Evolutionary conservation across 805 yeast genomes (phyloP).

Genomic region (Yamadazyma phyllophila): DNA sequence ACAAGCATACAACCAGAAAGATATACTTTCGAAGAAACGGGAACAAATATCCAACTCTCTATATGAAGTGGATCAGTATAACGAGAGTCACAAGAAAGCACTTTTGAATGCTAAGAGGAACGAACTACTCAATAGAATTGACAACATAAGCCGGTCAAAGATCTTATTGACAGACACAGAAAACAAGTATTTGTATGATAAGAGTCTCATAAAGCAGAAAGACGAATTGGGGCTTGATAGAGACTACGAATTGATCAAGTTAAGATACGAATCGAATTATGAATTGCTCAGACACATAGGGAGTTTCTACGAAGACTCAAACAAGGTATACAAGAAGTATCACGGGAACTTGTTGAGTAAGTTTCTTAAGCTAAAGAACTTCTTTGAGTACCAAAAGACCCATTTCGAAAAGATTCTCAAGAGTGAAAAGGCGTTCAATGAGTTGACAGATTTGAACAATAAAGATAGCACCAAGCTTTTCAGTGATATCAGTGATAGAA

Average conservation of each 20-base stretch:
- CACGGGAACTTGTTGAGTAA: conserved; percentile 30
- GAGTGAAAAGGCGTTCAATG: conserved; percentile 13
- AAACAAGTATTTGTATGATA: conserved; percentile 20
- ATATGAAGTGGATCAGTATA: conserved; percentile 14
- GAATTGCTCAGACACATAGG: conserved; percentile 30
- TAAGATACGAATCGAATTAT: conserved; percentile 31
- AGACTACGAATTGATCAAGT: conserved; percentile 33
- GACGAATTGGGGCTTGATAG: conserved; percentile 20
- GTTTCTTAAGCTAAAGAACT: conserved; percentile 36
- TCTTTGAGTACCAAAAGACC: conserved; percentile 36
- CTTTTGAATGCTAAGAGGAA: conserved; percentile 17
- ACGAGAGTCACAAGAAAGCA: conserved; percentile 17
- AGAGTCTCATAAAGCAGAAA: conserved; percentile 24
- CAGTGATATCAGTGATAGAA: conserved; percentile 25
- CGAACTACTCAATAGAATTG: conserved; percentile 24
- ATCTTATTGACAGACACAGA: conserved; percentile 21
- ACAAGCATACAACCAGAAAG: background rate
- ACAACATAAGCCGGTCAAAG: conserved; percentile 23
- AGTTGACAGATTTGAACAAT: conserved; percentile 20
- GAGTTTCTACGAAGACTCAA: conserved; percentile 36
- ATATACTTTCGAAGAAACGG: background rate
- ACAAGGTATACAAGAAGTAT: conserved; percentile 31
- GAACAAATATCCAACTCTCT: background rate
- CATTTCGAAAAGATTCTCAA: conserved; percentile 21
- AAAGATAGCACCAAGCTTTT: conserved; percentile 16